Evolutionary conservation across 768 basidiomycete genomes (phyloP), one percentile per base, ranked within the genome.

Genomic region (Tulasnella sp.): DNA sequence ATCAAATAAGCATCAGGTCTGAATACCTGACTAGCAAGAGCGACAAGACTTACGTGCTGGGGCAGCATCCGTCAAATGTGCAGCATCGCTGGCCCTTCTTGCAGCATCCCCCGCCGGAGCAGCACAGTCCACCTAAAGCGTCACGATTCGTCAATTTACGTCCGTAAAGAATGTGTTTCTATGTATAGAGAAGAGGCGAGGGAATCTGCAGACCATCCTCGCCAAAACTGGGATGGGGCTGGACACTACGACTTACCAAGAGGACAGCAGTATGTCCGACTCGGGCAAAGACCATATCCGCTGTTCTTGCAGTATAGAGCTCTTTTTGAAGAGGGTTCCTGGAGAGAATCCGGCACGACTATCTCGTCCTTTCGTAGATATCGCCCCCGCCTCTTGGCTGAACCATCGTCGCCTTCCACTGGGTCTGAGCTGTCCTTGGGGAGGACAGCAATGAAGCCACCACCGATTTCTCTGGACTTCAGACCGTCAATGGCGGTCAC

Each of bases 121-220:
- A 74, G 54, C 73, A 74, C 54, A 58, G 39, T 8, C 73, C 73
- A 49, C 54, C 73, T 74, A 38, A 64, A 22, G n/a, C 45, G 34
- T 31, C 37, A 9, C 11, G 25, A 19, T 6, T 9, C 22, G 25
- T 34, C 8, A 72, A 31, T n/a, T 25, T 54, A 2, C 1, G 72
- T 42, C 2, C 0, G 12, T 52, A 2, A 68, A 34, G 25, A 34
- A 0, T 17, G 17, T 31, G 2, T 40, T 34, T n/a, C 8, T 15
- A 31, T 19, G 49, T 1, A 29, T 22, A 22, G 15, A 22, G n/a
- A 31, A 42, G 19, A 9, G 3, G 49, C 15, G 45, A 31, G 7
- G 22, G n/a, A 29, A 17, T 15, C 14, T 5, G 37, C 22, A 34
- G 25, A 5, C 17, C 14, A 11, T 9, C 29, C n/a, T 25, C n/a